Evolutionary conservation across 108 stramenopile genomes (phyloP).

Genomic region (Cyclotella baltica): DNA sequence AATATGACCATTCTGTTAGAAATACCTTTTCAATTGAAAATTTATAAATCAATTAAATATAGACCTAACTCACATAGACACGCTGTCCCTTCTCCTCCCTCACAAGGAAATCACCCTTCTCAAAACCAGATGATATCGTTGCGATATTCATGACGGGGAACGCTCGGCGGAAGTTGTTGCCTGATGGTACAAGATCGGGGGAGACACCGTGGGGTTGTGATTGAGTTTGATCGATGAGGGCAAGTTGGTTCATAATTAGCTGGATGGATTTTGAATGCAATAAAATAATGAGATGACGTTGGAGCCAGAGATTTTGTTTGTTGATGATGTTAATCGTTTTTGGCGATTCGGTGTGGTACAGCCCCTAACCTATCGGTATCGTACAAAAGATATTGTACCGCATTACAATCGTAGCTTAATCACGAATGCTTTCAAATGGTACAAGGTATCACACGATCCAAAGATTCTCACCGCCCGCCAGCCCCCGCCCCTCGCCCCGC

Average conservation of each 20-base stretch:
- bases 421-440: too few species aligned
- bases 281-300: neutral
- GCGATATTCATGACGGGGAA: slow-evolving; percentile 53
- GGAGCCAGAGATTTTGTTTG: neutral
- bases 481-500: too few species aligned
- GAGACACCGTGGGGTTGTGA: slow-evolving; percentile 9
- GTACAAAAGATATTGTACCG: too few species aligned
- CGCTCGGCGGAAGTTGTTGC: slow-evolving; percentile 25
- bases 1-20: too few species aligned
- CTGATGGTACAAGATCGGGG: slow-evolving; percentile 22
- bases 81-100: slow-evolving; percentile 56
- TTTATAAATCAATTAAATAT: too few species aligned
- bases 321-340: too few species aligned
- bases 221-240: slow-evolving; percentile 37
- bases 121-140: slow-evolving; percentile 54
- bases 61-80: slow-evolving; percentile 19
- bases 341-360: too few species aligned
- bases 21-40: too few species aligned
- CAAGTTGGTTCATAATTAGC: slow-evolving; percentile 39
- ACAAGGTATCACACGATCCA: too few species aligned
- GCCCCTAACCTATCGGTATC: too few species aligned
- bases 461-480: too few species aligned
- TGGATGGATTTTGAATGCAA: neutral
- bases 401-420: too few species aligned
- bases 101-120: slow-evolving; percentile 53